A percentile compares a stretch with the other conserved stretches of the same genome.
Conservation (phyloP, 257 asterid species). For the Ilex asprella region DNA sequence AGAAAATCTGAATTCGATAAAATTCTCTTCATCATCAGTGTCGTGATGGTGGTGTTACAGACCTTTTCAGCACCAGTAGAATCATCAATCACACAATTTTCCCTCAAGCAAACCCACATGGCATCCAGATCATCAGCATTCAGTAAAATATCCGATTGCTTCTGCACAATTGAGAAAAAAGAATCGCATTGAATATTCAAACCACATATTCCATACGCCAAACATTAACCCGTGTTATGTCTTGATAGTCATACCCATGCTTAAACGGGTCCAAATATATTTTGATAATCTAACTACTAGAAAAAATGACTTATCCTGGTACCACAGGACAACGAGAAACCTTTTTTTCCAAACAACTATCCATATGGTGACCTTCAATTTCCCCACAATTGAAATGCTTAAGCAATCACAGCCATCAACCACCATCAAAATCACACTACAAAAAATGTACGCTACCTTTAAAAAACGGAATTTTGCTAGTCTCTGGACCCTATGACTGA, state of each 20-base stretch:
- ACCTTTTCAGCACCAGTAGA: slow-evolving; percentile 99
- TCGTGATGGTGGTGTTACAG: neutral
- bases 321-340: neutral
- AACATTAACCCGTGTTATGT: no score
- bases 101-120: slow-evolving; percentile 99
- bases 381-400: neutral
- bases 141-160: slow-evolving; percentile 95
- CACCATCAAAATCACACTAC: neutral
- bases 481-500: slow-evolving; percentile 95
- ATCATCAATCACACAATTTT: slow-evolving; percentile 98
- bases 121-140: slow-evolving; percentile 99
- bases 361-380: neutral
- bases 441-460: slow-evolving; percentile 42
- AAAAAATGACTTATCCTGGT: neutral
- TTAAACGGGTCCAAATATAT: no score
- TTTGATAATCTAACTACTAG: no score
- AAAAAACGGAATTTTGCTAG: slow-evolving; percentile 91
- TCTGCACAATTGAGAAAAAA: slow-evolving; percentile 37
- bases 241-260: no score
- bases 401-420: neutral
- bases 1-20: slow-evolving; percentile 6
- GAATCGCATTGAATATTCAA: neutral
- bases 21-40: no score
- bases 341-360: neutral
- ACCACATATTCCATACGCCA: no score